Evolutionary conservation across 306 rosid genomes (phyloP).

Genomic region (Rubus parviflorus): DNA sequence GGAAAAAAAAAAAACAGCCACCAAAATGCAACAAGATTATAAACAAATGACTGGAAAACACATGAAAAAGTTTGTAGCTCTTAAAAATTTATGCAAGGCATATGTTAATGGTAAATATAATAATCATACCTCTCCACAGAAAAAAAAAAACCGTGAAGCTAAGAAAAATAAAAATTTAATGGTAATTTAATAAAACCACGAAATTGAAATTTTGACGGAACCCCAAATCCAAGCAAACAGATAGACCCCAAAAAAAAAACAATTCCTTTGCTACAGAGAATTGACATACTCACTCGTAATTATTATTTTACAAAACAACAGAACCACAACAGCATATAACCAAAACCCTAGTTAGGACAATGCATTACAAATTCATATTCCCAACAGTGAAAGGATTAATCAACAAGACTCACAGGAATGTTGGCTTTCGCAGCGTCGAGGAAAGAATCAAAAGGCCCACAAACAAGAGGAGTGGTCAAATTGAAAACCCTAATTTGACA

Average conservation of each 20-base stretch:
- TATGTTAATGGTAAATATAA: background rate
- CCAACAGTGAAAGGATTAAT: background rate
- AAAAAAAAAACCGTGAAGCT: background rate
- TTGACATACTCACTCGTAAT: background rate
- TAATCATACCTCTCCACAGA: background rate
- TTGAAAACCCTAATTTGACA: slow-evolving; percentile 78
- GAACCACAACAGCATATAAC: background rate
- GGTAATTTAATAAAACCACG: background rate
- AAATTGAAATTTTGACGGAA: background rate
- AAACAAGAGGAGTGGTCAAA: background rate
- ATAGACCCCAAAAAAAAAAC: background rate
- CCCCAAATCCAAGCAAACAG: too few species aligned
- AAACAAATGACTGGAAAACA: background rate
- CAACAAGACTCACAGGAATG: slow-evolving; percentile 51
- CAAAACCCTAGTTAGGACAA: slow-evolving; percentile 2
- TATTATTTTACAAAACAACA: background rate
- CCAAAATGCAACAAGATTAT: background rate
- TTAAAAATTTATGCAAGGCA: background rate
- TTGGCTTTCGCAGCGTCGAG: slow-evolving; percentile 13
- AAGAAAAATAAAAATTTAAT: background rate
- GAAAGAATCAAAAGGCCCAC: slow-evolving; percentile 8
- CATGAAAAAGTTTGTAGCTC: background rate
- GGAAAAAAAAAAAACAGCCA: background rate
- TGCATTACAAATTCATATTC: background rate
- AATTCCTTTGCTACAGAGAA: too few species aligned